Evolutionary conservation across 2,329 filamentous ascomycete genomes (phyloP), one percentile per base, ranked within the genome.

Genomic region (Colletotrichum noveboracense): DNA sequence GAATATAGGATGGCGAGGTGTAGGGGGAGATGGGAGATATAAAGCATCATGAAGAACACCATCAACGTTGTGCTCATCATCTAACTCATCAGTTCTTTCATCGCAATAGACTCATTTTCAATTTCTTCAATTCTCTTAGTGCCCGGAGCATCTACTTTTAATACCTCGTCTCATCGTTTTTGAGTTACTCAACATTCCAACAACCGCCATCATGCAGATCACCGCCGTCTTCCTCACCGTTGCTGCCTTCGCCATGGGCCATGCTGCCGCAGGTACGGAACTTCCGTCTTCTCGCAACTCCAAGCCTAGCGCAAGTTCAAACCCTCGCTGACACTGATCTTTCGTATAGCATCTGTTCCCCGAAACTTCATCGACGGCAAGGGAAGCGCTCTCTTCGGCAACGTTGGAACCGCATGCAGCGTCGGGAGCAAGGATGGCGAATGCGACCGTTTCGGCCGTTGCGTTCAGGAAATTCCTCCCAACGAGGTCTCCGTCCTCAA

Each of bases 361-460:
- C 64, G 66, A 5, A 70, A 66, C 36, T 70, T 65, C 13, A 28
- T 70, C 60, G 62, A 76, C 30, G 71, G 74, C 21, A 69, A 74
- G 52, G 74, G 70, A 18, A 62, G 56, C 13, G 65, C 70, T 10
- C 74, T 76, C 16, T 74, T 76, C 21, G 70, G 74, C 18, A 76
- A 76, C 16, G 65, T 14, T 1, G 70, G 74, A 8, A 69, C 4
- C 3, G 70, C 74, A 14, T 76, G 70, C 65, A 68, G 70, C 13
- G 74, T 70, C 10, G 74, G 74, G 6, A 48, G 21, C 24, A 13
- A 73, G 4, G 74, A 76, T 6, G 74, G 74, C 32, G 70, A 76
- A 14, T 76, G 74, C 34, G 74, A 76, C 52, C 65, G 32, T 3
- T 76, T 76, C 14, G 74, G 74, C 6, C 70, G 66, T 14, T 76